Conservation (phyloP, 2,329 filamentous ascomycete species). For the Ceratocystis diversiconidia region DNA sequence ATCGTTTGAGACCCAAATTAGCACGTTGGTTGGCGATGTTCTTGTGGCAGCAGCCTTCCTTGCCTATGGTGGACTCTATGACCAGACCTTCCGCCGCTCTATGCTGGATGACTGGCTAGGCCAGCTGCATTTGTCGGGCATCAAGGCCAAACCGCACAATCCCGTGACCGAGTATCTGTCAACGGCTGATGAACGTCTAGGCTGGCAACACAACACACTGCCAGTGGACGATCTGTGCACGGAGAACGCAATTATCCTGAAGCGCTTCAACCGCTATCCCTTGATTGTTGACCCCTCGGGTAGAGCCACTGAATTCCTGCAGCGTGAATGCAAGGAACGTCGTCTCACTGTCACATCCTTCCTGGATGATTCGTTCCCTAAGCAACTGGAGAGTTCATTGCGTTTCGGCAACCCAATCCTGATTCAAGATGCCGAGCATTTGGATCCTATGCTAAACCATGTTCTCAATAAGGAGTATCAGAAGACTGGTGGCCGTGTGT, state of each 20-base stretch:
- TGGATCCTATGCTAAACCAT: conserved; percentile 94
- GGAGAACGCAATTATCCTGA: conserved; percentile 92
- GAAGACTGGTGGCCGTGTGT: conserved; percentile 90
- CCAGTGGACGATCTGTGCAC: conserved; percentile 97
- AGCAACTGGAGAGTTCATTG: conserved; percentile 90
- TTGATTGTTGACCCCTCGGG: conserved; percentile 97
- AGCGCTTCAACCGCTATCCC: conserved; percentile 96
- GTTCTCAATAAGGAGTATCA: conserved; percentile 99
- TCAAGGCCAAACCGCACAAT: conserved; percentile 85
- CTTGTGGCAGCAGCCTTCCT: conserved; percentile 93
- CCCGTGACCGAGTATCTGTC: conserved; percentile 93
- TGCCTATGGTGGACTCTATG: conserved; percentile 91
- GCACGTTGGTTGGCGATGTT: conserved; percentile 89
- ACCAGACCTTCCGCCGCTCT: conserved; percentile 92
- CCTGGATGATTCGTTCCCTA: conserved; percentile 93
- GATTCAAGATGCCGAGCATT: conserved; percentile 93
- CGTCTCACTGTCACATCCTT: conserved; percentile 95
- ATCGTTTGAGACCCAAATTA: conserved; percentile 95
- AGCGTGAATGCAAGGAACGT: conserved; percentile 85
- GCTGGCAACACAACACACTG: conserved; percentile 87
- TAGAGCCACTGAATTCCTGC: conserved; percentile 83
- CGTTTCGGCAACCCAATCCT: conserved; percentile 97
- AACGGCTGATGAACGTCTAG: conserved; percentile 82
- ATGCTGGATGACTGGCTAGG: conserved; percentile 98
- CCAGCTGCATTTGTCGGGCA: conserved; percentile 82